Percentiles rank a stretch among this genome's conserved stretches.
These are phyloP conservation scores for Solanum tarijense DNA, from an alignment of 257 asterid species.

Conservation along the genomic window DNA sequence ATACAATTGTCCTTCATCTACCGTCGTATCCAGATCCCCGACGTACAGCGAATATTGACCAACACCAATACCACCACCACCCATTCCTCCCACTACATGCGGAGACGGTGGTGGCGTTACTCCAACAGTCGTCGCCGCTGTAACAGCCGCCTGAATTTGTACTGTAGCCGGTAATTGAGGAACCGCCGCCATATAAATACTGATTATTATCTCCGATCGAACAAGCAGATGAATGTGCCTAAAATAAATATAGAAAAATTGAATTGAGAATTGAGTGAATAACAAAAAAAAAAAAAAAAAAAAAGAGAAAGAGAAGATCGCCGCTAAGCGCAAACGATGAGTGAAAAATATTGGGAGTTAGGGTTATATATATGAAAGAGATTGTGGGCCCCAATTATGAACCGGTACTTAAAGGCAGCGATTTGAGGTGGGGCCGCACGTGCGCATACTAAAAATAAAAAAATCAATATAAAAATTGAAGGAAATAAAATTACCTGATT, in stretches of 20 bases:
- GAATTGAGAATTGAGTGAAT: not conserved
- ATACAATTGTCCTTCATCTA: conserved; percentile 50
- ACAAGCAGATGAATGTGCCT: not conserved
- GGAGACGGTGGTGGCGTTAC: conserved; percentile 22
- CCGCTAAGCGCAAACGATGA: not conserved
- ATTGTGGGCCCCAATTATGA: not conserved
- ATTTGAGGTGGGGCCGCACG: not conserved
- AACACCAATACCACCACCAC: not conserved
- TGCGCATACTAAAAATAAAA: not conserved
- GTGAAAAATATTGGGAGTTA: not conserved
- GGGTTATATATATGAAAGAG: not conserved
- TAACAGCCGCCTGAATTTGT: conserved; percentile 14
- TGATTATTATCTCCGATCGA: not conserved
- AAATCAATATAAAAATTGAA: too few relatives aligned
- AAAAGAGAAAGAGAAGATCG: not conserved
- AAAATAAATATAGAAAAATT: not conserved
- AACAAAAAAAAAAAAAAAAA: too few relatives aligned
- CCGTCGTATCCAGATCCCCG: conserved; percentile 63
- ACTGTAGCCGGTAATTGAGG: conserved; percentile 19
- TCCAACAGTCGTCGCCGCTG: not conserved
- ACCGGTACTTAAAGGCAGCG: not conserved
- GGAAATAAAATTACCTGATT: not conserved
- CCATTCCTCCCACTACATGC: not conserved
- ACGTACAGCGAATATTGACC: conserved; percentile 50
- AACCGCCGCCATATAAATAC: conserved; percentile 9